These are phyloP conservation scores for Biancaea sappan DNA, from an alignment of 306 rosid genomes.

Conservation along the genomic window DNA sequence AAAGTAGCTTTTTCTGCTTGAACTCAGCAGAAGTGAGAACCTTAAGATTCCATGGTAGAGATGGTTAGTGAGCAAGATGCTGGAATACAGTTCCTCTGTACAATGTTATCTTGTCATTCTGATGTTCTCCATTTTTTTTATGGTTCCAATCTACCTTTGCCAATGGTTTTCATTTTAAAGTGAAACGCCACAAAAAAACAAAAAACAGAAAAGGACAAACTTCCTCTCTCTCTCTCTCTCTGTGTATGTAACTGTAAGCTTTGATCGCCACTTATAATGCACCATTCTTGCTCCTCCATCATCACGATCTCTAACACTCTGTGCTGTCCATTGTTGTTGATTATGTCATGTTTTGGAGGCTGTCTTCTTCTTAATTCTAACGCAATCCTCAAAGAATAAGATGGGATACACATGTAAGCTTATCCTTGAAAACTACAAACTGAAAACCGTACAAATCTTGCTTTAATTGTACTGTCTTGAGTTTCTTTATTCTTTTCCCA, in stretches of 20 bases:
- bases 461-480: not conserved
- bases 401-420: conserved; percentile 13
- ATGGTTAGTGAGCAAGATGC: conserved; percentile 40
- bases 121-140: conserved; percentile 11
- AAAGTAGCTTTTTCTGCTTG: conserved; percentile 30
- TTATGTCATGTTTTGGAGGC: conserved; percentile 14
- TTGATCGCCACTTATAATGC: not conserved
- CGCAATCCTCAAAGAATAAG: not conserved
- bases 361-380: conserved; percentile 7
- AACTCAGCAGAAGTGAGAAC: conserved; percentile 12
- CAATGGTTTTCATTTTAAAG: conserved; percentile 41
- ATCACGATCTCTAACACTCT: conserved; percentile 3
- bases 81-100: conserved; percentile 39
- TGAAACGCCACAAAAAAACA: conserved; percentile 33
- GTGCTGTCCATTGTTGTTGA: not conserved
- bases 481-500: conserved; percentile 2
- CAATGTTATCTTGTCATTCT: conserved; percentile 30
- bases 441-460: not conserved
- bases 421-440: not conserved
- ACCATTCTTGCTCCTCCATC: conserved; percentile 8
- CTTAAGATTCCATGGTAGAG: conserved; percentile 31
- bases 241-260: not conserved
- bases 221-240: conserved; percentile 16
- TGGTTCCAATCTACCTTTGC: conserved; percentile 42
- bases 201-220: conserved; percentile 23